phyloP scores from a whole-genome alignment of 495 filamentous ascomycete species.

The Baudoinia panamericana region DNA sequence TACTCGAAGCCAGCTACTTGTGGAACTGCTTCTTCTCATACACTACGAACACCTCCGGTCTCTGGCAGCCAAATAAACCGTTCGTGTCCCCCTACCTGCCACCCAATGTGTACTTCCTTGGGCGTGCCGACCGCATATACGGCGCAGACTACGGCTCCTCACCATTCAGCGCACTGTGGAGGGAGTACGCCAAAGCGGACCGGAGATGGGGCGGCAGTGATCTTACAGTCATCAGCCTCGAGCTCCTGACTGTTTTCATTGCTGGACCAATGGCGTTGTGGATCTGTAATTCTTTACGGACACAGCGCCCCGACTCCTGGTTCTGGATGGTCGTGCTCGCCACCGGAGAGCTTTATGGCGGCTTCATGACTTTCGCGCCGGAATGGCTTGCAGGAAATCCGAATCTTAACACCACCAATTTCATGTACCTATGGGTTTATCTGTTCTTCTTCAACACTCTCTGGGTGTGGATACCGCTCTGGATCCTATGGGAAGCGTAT shows the following conservation, averaged over 20 bases:
- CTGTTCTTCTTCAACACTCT: conserved; percentile 83
- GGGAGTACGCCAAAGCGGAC: conserved; percentile 87
- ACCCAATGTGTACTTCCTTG: conserved; percentile 41
- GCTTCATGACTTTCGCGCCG: conserved; percentile 90
- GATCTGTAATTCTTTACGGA: conserved; percentile 51
- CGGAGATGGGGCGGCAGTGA: conserved; percentile 69
- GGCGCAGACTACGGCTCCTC: conserved; percentile 56
- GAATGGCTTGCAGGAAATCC: conserved; percentile 74
- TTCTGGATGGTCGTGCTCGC: conserved; percentile 53
- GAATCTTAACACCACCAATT: conserved; percentile 68
- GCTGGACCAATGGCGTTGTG: conserved; percentile 39
- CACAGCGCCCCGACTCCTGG: conserved; percentile 23
- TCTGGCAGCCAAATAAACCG: conserved; percentile 9
- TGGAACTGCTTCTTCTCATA: conserved; percentile 84
- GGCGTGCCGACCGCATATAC: conserved; percentile 45
- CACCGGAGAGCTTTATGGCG: conserved; percentile 89
- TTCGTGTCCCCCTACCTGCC: conserved; percentile 23
- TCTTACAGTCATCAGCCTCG: conserved; percentile 63
- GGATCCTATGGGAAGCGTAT: conserved; percentile 57
- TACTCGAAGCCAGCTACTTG: conserved; percentile 80
- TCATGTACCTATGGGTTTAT: conserved; percentile 81
- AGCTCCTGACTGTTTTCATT: conserved; percentile 67
- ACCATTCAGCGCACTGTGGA: conserved; percentile 64
- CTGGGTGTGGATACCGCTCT: conserved; percentile 67
- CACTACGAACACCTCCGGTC: conserved; percentile 22